Base-by-base conservation (phyloP, 768 basidiomycete genomes). In the Naematelia aurantialba region DNA sequence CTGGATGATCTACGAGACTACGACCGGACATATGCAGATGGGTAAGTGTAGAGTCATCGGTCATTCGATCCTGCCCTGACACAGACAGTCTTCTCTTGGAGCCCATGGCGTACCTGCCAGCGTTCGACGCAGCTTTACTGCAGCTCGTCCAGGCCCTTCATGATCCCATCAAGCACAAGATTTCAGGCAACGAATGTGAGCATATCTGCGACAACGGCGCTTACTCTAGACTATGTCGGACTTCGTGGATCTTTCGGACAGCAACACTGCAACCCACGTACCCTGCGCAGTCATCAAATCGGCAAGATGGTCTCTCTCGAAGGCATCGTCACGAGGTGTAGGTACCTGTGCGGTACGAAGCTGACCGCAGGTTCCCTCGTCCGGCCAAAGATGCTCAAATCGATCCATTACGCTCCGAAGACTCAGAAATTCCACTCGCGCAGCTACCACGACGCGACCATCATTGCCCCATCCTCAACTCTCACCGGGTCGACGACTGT, bases 211-310 rank as follows among this genome's bases (percentile, higher is more conserved):
- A 14, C 17, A 39, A 29, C 0, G 19, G n/a, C 5, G 25, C 45
- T 22, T n/a, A 22, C 39, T 25, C 0, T 58, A 78, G 77, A 86
- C 79, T 87, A 87, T 66, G 82, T 97, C 57, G 96, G 93, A 22
- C 86, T 97, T 76, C 87, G 89, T 67, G 96, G 96, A 52, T 93
- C 90, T 5, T 99, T 99, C 77, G 96, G 96, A 46, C 94, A 97
- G 78, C 90, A 98, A 78, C 93, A 97, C 77, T 89, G 93, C 76
- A 97, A 88, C 78, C 96, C 96, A 48, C 83, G 96, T 5, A 91
- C 91, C 17, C 83, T 99, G 52, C 84, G 86, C 58, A 88, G 91
- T 27, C 82, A 84, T 61, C 88, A 98, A 76, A 84, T 99, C 19
- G 89, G 91, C 50, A 91, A 88, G 78, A 91, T 98, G 91, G 89